Percentiles rank a stretch among this genome's conserved stretches.
phyloP scores from a whole-genome alignment of 495 filamentous ascomycete species.

The Elasticomyces elasticus region DNA sequence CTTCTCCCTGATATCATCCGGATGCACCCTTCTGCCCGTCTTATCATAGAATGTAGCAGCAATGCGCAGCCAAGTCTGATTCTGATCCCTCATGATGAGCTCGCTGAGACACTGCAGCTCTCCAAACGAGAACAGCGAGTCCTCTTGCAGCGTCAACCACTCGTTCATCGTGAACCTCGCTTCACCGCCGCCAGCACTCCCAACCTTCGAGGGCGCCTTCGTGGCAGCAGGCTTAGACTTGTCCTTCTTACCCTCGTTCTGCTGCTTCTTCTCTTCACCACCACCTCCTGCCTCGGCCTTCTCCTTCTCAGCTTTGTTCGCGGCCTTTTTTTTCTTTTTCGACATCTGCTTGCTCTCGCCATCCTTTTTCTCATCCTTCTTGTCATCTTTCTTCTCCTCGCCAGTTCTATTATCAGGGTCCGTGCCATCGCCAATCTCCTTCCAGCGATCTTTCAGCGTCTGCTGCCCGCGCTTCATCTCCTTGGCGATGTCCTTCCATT shows the following conservation, averaged over 20 bases:
- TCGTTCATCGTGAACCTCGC: conserved; percentile 14
- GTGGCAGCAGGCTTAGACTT: not conserved
- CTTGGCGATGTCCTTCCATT: conserved; percentile 14
- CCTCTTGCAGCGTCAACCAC: conserved; percentile 13
- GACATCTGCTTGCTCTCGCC: not conserved
- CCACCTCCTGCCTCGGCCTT: not conserved
- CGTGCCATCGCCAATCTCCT: conserved; percentile 14
- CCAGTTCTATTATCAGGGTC: not conserved
- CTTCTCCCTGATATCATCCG: conserved; percentile 27
- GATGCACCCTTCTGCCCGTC: conserved; percentile 27
- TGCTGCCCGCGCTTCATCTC: conserved; percentile 11
- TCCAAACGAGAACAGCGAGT: conserved; percentile 19
- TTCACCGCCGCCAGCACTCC: not conserved
- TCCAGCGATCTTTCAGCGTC: conserved; percentile 7
- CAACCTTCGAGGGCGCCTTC: not conserved
- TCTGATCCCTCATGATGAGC: conserved; percentile 24
- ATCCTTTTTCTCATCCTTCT: conserved; percentile 3
- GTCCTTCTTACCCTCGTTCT: not conserved
- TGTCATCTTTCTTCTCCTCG: conserved; percentile 9
- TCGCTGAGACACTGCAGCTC: conserved; percentile 24
- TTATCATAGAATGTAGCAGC: conserved; percentile 25
- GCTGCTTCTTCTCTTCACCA: not conserved
- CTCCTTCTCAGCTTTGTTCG: not conserved
- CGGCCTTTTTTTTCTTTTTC: conserved; percentile 9
- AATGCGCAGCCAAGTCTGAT: conserved; percentile 24